Base-by-base conservation (phyloP, 108 stramenopile genomes). In the Conticribra guillardii region DNA sequence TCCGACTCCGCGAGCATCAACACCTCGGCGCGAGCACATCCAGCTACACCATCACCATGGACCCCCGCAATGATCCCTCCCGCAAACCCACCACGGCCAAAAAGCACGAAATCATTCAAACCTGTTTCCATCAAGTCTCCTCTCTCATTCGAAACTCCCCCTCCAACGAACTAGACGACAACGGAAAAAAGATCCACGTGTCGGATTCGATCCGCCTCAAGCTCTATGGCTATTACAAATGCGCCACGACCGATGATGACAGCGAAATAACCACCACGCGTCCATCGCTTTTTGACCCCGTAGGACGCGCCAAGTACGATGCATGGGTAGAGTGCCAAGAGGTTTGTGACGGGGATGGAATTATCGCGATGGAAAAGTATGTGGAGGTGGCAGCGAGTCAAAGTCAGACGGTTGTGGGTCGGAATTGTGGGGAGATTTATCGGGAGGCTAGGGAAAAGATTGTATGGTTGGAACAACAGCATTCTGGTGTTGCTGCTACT, bases 251-350 rank as follows among this genome's bases (percentile, higher is more conserved):
- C 54, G 26, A 28, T 24, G 3, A 24, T 24, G 52, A 21, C n/a
- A 24, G 23, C 24, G 60, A 11, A 1, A 19, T 22, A 22, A 5
- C 60, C 15, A 37, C 52, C 4, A 21, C 34, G 21, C 60, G 73
- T 33, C 79, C 80, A 21, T 77, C 79, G 22, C 54, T 77, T 14
- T 81, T 75, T 28, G 65, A 76, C 54, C 71, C 71, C 16, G 83
- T 81, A 5, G 80, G 75, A 3, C 61, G 83, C 2, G 80, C 80
- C 19, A 84, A 84, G 45, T 60, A 71, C 33, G 83, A 84, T 54
- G 75, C 80, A 7, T 68, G 64, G 59, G 32, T 50, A 19, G 18
- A 50, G 9, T 72, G 64, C 33, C 28, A 24, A 14, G n/a, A 37
- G 21, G 53, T 60, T 24, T 66, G 74, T 24, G 27, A 50, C 5